Conservation (phyloP, 192 early-diverging fungal genomes). For the Linnemannia elongata region DNA sequence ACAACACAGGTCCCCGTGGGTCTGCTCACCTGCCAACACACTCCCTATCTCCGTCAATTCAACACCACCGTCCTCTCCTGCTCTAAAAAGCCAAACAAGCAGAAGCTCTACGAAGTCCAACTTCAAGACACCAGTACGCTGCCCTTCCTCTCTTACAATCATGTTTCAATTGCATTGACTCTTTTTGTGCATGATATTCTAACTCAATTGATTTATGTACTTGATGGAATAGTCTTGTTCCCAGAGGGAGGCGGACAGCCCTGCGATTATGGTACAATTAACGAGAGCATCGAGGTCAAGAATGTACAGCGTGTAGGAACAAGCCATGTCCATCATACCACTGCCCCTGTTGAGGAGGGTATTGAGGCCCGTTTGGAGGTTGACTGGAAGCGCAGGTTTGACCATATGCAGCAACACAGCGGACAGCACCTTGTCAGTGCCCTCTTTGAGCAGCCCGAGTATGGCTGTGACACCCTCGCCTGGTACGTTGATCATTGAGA, state of each 20-base stretch:
- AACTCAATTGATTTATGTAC: neutral
- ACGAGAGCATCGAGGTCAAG: constrained; percentile 62
- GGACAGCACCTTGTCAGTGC: constrained; percentile 84
- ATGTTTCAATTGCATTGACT: neutral
- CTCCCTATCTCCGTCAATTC: constrained; percentile 62
- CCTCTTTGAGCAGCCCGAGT: constrained; percentile 70
- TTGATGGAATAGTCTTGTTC: constrained; percentile 68
- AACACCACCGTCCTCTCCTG: constrained; percentile 67
- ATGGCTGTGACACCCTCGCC: constrained; percentile 71
- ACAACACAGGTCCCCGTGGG: constrained; percentile 67
- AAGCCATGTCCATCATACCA: constrained; percentile 71
- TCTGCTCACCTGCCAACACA: constrained; percentile 69
- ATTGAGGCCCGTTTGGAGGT: constrained; percentile 64
- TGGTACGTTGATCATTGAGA: constrained; percentile 63
- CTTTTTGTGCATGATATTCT: neutral
- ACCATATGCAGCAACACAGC: constrained; percentile 84
- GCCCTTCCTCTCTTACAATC: neutral
- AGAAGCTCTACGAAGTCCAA: constrained; percentile 72
- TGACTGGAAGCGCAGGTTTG: constrained; percentile 76
- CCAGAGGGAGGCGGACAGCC: constrained; percentile 87
- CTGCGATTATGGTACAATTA: constrained; percentile 71
- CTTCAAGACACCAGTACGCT: constrained; percentile 70
- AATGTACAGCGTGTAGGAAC: constrained; percentile 72
- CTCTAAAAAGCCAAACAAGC: constrained; percentile 63
- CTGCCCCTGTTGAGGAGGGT: constrained; percentile 62